Evolutionary conservation across 345 rosid species (phyloP).

Genomic region (Eucalyptus sp.): DNA sequence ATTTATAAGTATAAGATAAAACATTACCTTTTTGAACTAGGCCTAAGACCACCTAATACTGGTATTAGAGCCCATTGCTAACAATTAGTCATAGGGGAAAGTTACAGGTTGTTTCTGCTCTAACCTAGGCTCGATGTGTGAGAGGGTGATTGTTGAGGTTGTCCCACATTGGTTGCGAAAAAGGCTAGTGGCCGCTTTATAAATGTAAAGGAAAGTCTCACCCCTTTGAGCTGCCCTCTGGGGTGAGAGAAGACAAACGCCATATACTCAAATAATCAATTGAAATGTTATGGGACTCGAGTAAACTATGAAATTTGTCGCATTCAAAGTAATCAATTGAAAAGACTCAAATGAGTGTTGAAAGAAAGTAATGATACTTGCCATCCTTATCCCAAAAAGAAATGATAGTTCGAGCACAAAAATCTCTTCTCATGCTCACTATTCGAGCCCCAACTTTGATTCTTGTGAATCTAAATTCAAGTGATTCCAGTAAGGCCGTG

Average conservation of each 20-base stretch:
- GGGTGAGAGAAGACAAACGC: no score
- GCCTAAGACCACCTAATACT: no score
- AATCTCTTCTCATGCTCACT: background rate
- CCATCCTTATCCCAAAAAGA: background rate
- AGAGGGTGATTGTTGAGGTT: no score
- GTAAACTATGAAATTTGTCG: background rate
- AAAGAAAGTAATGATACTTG: background rate
- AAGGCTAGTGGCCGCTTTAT: no score
- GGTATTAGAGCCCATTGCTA: accelerated
- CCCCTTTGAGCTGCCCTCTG: no score
- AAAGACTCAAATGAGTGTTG: background rate
- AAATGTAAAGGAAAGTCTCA: no score
- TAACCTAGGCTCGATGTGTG: accelerated
- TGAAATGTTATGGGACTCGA: background rate
- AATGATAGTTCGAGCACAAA: background rate
- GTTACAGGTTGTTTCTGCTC: no score
- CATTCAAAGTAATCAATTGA: background rate
- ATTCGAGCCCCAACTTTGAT: background rate
- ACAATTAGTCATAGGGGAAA: no score
- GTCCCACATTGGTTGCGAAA: no score
- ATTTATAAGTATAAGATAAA: no score
- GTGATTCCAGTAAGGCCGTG: background rate
- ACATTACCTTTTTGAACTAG: no score
- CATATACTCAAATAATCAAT: background rate
- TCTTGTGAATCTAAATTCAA: background rate